Conservation (phyloP, 2,329 filamentous ascomycete genomes). For the Knufia fluminis region DNA sequence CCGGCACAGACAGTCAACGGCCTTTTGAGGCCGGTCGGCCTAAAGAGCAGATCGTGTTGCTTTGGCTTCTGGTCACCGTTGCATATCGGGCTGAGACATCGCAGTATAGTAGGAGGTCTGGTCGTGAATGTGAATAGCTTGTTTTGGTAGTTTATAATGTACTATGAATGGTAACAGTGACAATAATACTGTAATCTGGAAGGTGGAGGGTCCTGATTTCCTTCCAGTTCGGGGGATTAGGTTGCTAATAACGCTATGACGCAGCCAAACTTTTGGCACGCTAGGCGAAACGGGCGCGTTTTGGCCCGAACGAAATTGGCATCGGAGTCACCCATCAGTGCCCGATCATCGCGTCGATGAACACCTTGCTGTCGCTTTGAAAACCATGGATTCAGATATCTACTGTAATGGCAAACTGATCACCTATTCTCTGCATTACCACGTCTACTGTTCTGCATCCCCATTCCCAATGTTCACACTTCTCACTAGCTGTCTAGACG, state of each 20-base stretch:
- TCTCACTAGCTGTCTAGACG: neutral
- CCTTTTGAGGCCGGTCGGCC: neutral
- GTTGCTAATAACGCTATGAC: constrained; percentile 4
- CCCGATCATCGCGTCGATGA: neutral
- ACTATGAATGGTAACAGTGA: neutral
- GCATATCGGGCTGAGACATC: neutral
- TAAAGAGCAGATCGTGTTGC: neutral
- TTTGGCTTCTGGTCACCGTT: constrained; percentile 1
- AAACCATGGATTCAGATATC: neutral
- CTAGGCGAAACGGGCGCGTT: neutral
- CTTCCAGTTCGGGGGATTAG: too few species aligned
- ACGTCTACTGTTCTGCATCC: neutral
- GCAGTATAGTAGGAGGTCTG: neutral
- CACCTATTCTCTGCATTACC: neutral
- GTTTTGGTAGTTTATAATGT: neutral
- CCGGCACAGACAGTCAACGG: too few species aligned
- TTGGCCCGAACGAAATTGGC: neutral
- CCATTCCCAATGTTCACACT: neutral
- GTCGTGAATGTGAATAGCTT: neutral
- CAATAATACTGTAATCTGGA: neutral
- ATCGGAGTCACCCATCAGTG: too few species aligned
- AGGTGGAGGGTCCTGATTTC: too few species aligned
- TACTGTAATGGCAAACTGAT: neutral
- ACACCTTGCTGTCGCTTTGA: neutral
- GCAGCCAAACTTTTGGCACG: neutral